A percentile compares a stretch with the other conserved stretches of the same genome.
Conservation (phyloP, 2,329 filamentous ascomycete species). For the Tolypocladium amazonense region DNA sequence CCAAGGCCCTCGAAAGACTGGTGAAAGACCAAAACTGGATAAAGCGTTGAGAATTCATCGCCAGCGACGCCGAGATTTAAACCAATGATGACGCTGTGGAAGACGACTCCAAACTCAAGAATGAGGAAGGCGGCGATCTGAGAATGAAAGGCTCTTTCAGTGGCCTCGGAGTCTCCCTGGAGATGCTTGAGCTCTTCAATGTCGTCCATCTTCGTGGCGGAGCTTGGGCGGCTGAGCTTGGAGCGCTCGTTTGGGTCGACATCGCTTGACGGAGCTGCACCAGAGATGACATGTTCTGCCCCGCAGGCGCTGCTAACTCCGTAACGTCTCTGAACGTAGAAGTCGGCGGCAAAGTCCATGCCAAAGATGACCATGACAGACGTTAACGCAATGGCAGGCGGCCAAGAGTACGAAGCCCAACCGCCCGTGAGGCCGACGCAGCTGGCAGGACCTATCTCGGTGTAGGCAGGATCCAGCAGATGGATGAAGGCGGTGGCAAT, state of each 20-base stretch:
- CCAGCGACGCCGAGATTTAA: conserved; percentile 50
- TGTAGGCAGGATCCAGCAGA: background rate
- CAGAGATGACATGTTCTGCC: background rate
- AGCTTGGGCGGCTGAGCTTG: background rate
- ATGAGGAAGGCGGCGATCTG: conserved; percentile 35
- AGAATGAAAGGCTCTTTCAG: conserved; percentile 11
- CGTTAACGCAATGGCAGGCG: conserved; percentile 36
- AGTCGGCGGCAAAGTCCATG: conserved; percentile 37
- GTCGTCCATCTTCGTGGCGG: background rate
- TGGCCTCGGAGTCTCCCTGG: background rate
- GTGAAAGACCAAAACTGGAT: conserved; percentile 52
- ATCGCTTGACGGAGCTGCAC: background rate
- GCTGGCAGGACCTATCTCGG: conserved; percentile 20
- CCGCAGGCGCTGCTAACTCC: conserved; percentile 11
- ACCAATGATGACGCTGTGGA: conserved; percentile 54
- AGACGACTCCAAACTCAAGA: conserved; percentile 51
- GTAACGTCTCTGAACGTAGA: conserved; percentile 38
- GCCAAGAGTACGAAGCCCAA: conserved; percentile 42
- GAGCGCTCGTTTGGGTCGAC: background rate
- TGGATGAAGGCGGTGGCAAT: background rate
- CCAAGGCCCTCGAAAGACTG: conserved; percentile 54
- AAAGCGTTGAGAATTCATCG: conserved; percentile 44
- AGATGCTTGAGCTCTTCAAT: background rate
- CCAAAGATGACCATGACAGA: conserved; percentile 39
- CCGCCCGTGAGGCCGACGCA: conserved; percentile 36